These are phyloP conservation scores for Pseudoscleropodium purum DNA, from an alignment of 225 moss, liverwort and hornwort species.

Conservation along the genomic window DNA sequence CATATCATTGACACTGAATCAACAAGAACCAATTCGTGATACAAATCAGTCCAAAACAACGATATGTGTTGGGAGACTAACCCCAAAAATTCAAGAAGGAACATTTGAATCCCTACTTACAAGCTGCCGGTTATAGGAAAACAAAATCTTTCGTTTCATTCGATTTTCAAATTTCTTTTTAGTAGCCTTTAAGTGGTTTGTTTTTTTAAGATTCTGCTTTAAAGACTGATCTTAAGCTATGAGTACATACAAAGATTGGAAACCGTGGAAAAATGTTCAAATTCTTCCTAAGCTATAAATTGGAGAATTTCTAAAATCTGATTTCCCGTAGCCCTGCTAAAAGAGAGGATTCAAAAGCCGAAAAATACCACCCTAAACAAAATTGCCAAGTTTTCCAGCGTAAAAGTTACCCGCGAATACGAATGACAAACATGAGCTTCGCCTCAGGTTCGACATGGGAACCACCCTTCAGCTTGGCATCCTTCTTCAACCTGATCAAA, in stretches of 20 bases:
- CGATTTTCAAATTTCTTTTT: not conserved
- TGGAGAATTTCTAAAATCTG: too few relatives aligned
- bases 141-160: not conserved
- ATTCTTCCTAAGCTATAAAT: too few relatives aligned
- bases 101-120: not conserved
- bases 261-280: not conserved
- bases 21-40: not conserved
- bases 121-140: not conserved
- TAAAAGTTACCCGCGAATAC: slow-evolving; percentile 49
- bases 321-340: not conserved
- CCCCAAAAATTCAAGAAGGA: not conserved
- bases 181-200: not conserved
- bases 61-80: not conserved
- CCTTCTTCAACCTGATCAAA: slow-evolving; percentile 54
- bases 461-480: slow-evolving; percentile 60
- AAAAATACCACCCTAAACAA: not conserved
- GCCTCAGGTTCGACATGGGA: slow-evolving; percentile 67
- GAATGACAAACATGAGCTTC: slow-evolving; percentile 77
- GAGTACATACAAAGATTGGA: too few relatives aligned
- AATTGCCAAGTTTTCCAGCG: not conserved
- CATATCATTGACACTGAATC: slow-evolving; percentile 8
- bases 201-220: not conserved
- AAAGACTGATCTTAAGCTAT: not conserved
- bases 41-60: not conserved
- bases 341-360: not conserved